Evolutionary conservation across 805 yeast species (phyloP), one percentile per base, ranked within the genome.

Genomic region (Kazachstania bromeliacearum): DNA sequence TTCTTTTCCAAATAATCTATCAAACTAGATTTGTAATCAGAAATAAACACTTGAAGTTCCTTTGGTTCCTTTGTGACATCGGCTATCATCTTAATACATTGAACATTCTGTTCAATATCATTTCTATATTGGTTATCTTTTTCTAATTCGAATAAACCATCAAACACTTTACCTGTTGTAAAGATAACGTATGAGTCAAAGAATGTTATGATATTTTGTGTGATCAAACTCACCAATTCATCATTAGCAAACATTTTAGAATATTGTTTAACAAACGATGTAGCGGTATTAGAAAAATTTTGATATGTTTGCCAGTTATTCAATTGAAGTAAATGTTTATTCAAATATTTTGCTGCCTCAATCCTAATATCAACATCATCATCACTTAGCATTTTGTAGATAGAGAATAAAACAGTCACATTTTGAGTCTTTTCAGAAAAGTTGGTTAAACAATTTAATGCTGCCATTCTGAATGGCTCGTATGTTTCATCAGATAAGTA

Each of bases 91-190:
- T 35, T 24, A 5, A 47, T 38, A 16, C 49, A 40, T 28, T 53
- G 54, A 3, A 36, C 9, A 1, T 42, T 46, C 22, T 51, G 54
- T 24, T 60, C 62, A 7, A 68, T 51, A 10, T 66, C 68, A 48
- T 77, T 74, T 45, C 76, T 64, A 57, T 76, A 83, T 27, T 80
- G 68, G 45, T 85, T 84, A 37, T 68, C 72, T 46, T 73, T 74
- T 50, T 85, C 96, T 5, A 68, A 58, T 5, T 75, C 75, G 55
- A 85, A 85, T 28, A 85, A 53, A 2, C 66, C 60, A 14, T 63
- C 57, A 15, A 57, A 62, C 5, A 43, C 38, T 19, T 28, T 40
- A 32, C 10, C 43, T 37, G 2, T 40, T 1, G 37, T 29, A 23
- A 49, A 45, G 9, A 44, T 35, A 18, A 53, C 55, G 2, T 36